Percentiles rank a stretch among this genome's conserved stretches.
Evolutionary conservation across 495 filamentous ascomycete genomes (phyloP).

Genomic region (Aspergillus biplanus): DNA sequence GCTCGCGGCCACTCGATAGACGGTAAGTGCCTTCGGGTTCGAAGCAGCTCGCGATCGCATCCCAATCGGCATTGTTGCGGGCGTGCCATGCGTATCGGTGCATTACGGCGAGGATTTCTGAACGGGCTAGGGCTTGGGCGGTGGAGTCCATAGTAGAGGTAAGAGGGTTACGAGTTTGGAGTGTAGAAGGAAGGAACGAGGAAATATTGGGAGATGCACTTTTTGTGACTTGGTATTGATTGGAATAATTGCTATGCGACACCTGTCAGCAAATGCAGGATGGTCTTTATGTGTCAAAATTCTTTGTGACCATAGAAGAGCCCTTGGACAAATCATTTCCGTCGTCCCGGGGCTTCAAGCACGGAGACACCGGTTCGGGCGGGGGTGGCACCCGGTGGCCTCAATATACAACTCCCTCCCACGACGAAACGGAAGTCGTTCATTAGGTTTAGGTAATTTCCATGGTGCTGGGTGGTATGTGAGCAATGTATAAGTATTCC

Average conservation of each 20-base stretch:
- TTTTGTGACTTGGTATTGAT: neutral
- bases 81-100: too few relatives aligned
- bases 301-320: neutral
- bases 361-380: neutral
- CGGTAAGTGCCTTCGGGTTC: too few relatives aligned
- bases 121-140: neutral
- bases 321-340: neutral
- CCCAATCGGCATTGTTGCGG: too few relatives aligned
- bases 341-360: neutral
- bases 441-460: neutral
- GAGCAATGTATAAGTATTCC: neutral
- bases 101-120: too few relatives aligned
- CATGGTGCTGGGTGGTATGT: neutral
- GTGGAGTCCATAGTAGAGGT: neutral
- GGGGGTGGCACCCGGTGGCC: neutral
- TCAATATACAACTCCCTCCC: neutral
- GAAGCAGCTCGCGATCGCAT: too few relatives aligned
- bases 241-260: neutral
- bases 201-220: neutral
- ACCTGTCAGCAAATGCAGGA: neutral
- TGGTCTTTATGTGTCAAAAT: neutral
- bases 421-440: neutral
- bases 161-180: neutral
- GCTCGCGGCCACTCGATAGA: too few relatives aligned
- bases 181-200: neutral